Evolutionary conservation across 2,329 filamentous ascomycete genomes (phyloP).

Genomic region (Penicillium sp.): DNA sequence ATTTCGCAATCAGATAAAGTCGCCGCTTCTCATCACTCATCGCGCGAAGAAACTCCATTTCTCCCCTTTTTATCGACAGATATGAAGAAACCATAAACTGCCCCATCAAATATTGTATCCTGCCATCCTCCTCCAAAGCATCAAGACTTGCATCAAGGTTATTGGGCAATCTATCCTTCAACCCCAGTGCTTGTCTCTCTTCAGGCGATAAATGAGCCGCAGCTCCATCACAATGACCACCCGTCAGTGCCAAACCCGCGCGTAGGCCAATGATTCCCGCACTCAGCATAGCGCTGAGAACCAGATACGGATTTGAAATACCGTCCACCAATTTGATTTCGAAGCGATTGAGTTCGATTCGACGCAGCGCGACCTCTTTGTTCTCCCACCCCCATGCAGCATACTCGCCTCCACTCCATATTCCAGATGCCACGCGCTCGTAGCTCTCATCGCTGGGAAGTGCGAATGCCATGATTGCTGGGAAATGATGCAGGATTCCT

Average conservation of each 20-base stretch:
- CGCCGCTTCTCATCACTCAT: not conserved
- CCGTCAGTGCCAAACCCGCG: not conserved
- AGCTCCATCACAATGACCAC: not conserved
- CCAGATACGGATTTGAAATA: slow-evolving; percentile 33
- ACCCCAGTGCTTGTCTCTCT: not conserved
- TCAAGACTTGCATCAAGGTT: not conserved
- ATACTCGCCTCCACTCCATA: slow-evolving; percentile 33
- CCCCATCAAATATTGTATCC: not conserved
- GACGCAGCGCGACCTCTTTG: slow-evolving; percentile 29
- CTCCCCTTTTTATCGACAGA: not conserved
- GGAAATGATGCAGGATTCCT: slow-evolving; percentile 28
- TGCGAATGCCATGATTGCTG: slow-evolving; percentile 27
- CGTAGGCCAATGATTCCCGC: slow-evolving; percentile 23
- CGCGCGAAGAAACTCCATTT: not conserved
- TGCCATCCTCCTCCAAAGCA: not conserved
- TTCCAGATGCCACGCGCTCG: slow-evolving; percentile 25
- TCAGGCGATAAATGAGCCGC: not conserved
- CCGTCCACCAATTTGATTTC: slow-evolving; percentile 34
- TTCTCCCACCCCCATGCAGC: slow-evolving; percentile 32
- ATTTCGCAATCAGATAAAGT: not conserved
- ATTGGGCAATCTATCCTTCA: not conserved
- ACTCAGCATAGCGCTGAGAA: slow-evolving; percentile 26
- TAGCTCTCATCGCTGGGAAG: slow-evolving; percentile 30
- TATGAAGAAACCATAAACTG: not conserved
- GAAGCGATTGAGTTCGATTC: slow-evolving; percentile 25